Evolutionary conservation across 2,329 filamentous ascomycete genomes (phyloP).

Genomic region (Fusarium avenaceum): DNA sequence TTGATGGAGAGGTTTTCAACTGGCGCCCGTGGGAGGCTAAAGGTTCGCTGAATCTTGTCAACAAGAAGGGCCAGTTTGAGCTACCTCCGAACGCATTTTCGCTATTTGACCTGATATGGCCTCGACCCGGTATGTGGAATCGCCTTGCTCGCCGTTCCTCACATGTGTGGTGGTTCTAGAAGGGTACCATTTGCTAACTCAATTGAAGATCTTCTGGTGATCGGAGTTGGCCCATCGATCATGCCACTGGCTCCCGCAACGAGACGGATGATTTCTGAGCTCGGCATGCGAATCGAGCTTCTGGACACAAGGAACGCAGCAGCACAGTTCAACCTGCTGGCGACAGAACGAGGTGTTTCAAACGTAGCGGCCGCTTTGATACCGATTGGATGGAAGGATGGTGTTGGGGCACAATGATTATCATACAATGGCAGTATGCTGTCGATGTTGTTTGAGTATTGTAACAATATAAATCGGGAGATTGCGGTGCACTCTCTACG

Average conservation of each 20-base stretch:
- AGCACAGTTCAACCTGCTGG: constrained; percentile 92
- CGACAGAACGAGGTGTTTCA: constrained; percentile 89
- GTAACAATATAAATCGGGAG: constrained; percentile 14
- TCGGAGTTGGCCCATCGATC: constrained; percentile 86
- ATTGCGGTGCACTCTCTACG: neutral
- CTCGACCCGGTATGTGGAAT: constrained; percentile 79
- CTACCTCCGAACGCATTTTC: constrained; percentile 79
- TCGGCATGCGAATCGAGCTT: constrained; percentile 89
- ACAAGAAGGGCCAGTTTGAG: constrained; percentile 86
- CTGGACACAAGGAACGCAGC: constrained; percentile 94
- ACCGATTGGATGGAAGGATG: constrained; percentile 85
- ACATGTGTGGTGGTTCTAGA: neutral
- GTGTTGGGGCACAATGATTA: constrained; percentile 57
- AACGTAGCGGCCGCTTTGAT: constrained; percentile 90
- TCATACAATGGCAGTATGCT: neutral
- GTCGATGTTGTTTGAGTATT: constrained; percentile 21
- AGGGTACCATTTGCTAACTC: constrained; percentile 20
- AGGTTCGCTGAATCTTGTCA: constrained; percentile 68
- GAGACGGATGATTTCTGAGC: constrained; percentile 75
- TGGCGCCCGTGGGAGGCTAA: constrained; percentile 85
- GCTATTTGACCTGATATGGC: constrained; percentile 83
- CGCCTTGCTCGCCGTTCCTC: neutral
- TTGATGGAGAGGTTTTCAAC: constrained; percentile 87
- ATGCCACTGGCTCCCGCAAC: constrained; percentile 82
- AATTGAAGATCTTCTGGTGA: constrained; percentile 80